Base-by-base conservation (phyloP, 352 stramenopile genomes). In the Phytophthora citrophthora region DNA sequence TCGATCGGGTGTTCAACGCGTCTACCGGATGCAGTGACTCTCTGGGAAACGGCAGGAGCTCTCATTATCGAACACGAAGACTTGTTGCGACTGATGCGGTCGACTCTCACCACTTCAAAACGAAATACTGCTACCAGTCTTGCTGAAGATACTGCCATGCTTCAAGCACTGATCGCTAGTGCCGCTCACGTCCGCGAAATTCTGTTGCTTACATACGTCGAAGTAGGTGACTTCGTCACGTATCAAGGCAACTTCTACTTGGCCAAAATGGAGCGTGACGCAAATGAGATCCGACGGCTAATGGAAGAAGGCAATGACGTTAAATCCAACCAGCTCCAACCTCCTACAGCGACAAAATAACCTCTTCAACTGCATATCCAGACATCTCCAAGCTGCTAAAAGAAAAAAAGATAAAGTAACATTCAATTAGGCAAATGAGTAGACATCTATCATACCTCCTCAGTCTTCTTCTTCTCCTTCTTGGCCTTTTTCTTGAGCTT, bases 161-260 rank as follows among this genome's bases (percentile, higher is more conserved):
- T 93, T 2, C 69, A 86, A 46, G 80, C 84, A 11, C 59, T 93
- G 8, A 61, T 78, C 44, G 20, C 79, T 60, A 36, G 71, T 50
- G 20, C 65, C 71, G 38, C 44, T 75, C 27, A 90, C 76, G 62
- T 71, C 15, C 55, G 63, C 20, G 77, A 93, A 43, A 73, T 76
- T 11, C 52, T 93, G 4, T n/a, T 83, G 41, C 68, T 93, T 18
- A 80, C 80, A 7, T 87, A 90, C 62, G 60, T 81, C n/a, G 73
- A 91, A 73, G 81, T 91, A 9, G 79, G 80, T n/a, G 84, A 93
- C 51, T 93, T 91, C 68, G 77, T 82, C 24, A 87, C 79, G 15
- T 68, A 72, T 39, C 63, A 63, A 20, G 78, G 82, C 44, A 83
- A 88, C 38, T 91, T 91, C n/a, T 91, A 89, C 54, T 68, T 91